Conservation (phyloP, 2,329 filamentous ascomycete genomes). For the Pleoardoris graminearum region DNA sequence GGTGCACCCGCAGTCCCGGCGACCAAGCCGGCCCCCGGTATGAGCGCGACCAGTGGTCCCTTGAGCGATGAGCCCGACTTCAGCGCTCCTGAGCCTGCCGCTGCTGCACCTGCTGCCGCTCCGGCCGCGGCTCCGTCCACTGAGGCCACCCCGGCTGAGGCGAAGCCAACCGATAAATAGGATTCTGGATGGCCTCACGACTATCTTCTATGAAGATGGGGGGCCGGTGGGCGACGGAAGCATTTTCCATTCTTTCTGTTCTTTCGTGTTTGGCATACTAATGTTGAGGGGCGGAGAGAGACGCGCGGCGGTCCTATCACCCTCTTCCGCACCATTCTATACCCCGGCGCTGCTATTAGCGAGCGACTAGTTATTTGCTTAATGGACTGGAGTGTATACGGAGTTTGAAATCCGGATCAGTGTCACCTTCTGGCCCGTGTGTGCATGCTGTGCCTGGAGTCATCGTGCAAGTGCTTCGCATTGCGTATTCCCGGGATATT, state of each 20-base stretch:
- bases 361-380: constrained; percentile 3
- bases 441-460: too few species aligned
- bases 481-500: too few species aligned
- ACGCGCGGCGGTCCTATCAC: neutral
- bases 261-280: constrained; percentile 2
- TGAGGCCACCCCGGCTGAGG: constrained; percentile 18
- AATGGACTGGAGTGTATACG: neutral
- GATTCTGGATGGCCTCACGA: neutral
- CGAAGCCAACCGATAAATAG: constrained; percentile 25
- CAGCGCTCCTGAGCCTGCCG: too few species aligned
- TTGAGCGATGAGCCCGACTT: constrained; percentile 40
- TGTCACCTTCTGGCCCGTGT: neutral
- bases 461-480: too few species aligned
- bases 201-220: neutral
- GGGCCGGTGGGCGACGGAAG: neutral
- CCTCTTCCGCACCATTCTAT: constrained; percentile 1
- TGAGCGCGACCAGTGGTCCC: constrained; percentile 47
- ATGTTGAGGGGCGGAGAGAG: neutral
- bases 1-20: constrained; percentile 30
- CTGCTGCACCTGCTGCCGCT: constrained; percentile 19
- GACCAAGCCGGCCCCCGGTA: constrained; percentile 38
- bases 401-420: constrained; percentile 8
- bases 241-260: neutral
- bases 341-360: constrained; percentile 7
- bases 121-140: constrained; percentile 11